These are phyloP conservation scores for Polygonum maritimum DNA, from an alignment of 148 eudicot species.

Conservation along the genomic window DNA sequence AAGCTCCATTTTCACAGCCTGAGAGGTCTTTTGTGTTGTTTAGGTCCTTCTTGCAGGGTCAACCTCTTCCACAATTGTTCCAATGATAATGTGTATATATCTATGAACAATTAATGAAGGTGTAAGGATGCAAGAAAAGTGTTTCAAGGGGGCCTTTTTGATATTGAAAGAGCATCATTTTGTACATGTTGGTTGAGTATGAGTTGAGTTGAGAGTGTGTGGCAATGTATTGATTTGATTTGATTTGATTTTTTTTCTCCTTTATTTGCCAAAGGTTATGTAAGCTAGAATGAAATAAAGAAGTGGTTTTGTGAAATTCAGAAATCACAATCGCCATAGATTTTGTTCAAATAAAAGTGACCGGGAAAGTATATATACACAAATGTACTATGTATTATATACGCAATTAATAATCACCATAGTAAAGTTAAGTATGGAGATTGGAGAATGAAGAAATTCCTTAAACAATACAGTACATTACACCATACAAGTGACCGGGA, in stretches of 20 bases:
- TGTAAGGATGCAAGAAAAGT: neutral
- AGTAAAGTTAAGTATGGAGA: no score
- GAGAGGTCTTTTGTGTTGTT: constrained; percentile 69
- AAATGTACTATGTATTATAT: no score
- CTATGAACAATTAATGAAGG: neutral
- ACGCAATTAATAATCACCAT: no score
- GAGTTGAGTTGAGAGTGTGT: constrained; percentile 4
- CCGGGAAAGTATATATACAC: no score
- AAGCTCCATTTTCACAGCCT: constrained; percentile 93
- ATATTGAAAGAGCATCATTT: neutral
- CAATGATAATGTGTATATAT: neutral
- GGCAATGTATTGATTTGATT: neutral
- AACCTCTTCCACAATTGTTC: constrained; percentile 53
- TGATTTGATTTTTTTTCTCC: neutral
- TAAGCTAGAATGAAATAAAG: neutral
- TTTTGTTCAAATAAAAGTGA: neutral
- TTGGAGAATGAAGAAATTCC: no score
- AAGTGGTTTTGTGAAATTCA: neutral
- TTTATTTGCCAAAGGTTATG: neutral
- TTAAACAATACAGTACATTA: no score
- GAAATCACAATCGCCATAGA: neutral
- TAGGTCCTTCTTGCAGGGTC: constrained; percentile 59
- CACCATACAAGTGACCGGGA: no score
- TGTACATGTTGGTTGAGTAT: neutral
- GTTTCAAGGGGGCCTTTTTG: neutral